A percentile compares a stretch with the other conserved stretches of the same genome.
Conservation (phyloP, 129 eudicot species). For the Flaveria ramosissima region DNA sequence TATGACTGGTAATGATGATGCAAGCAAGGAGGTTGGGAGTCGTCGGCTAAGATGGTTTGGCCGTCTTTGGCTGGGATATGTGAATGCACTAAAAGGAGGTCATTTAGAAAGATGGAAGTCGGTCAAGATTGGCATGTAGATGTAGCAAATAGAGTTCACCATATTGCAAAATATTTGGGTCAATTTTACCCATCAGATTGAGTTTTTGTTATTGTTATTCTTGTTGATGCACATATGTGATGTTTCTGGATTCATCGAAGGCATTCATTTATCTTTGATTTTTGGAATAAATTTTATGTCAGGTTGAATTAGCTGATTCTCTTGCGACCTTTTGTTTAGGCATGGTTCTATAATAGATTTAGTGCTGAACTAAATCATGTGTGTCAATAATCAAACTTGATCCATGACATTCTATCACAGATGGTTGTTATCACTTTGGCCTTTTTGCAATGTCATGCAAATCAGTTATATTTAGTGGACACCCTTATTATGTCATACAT, state of each 20-base stretch:
- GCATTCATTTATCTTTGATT: constrained; percentile 13
- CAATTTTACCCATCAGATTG: not conserved
- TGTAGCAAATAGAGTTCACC: constrained; percentile 21
- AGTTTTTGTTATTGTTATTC: not conserved
- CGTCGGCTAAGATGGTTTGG: not conserved
- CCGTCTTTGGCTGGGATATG: not conserved
- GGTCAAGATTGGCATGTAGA: constrained; percentile 9
- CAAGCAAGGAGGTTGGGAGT: not conserved
- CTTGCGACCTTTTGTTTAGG: not conserved
- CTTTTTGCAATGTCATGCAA: constrained; percentile 5
- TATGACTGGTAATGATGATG: constrained; percentile 10
- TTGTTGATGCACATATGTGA: constrained; percentile 8
- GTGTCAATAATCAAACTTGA: not conserved
- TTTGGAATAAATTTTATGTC: not conserved
- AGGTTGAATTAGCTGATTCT: constrained; percentile 17
- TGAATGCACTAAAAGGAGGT: not conserved
- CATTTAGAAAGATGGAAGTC: not conserved
- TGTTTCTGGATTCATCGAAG: not conserved
- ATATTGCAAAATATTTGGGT: not conserved
- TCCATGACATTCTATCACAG: constrained; percentile 5
- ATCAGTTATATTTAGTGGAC: not conserved
- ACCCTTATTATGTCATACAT: not conserved
- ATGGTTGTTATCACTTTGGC: not conserved
- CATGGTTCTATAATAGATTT: constrained; percentile 20
- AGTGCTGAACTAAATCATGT: constrained; percentile 16